A percentile compares a stretch with the other conserved stretches of the same genome.
These are phyloP conservation scores for Paecilomyces niveus DNA, from an alignment of 2,329 filamentous ascomycete genomes.

Conservation along the genomic window DNA sequence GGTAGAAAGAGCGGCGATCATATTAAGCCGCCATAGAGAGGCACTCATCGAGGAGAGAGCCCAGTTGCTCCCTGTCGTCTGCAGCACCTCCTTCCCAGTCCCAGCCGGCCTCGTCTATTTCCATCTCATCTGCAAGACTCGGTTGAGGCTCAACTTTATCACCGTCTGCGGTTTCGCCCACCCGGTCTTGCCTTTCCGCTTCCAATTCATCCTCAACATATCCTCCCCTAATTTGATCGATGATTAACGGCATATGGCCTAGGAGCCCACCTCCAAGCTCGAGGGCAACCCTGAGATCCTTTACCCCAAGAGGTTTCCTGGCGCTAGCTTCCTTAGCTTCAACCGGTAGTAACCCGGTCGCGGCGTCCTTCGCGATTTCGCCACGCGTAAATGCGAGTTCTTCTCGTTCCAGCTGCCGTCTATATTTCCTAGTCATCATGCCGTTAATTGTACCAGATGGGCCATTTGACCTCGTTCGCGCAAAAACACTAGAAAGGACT, in stretches of 20 bases:
- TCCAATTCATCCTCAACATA: conserved; percentile 73
- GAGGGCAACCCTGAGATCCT: conserved; percentile 69
- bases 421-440: conserved; percentile 75
- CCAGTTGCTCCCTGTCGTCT: conserved; percentile 30
- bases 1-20: conserved; percentile 3
- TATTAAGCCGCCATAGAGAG: conserved; percentile 33
- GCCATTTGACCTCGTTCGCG: conserved; percentile 49
- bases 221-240: conserved; percentile 60
- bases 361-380: conserved; percentile 64
- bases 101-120: conserved; percentile 30
- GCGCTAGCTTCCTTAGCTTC: conserved; percentile 71
- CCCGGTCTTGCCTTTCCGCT: conserved; percentile 28
- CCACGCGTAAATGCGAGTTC: conserved; percentile 67
- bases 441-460: conserved; percentile 59
- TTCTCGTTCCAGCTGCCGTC: conserved; percentile 65
- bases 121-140: conserved; percentile 29
- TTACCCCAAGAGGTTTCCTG: conserved; percentile 65
- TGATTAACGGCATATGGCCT: conserved; percentile 68
- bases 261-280: conserved; percentile 70
- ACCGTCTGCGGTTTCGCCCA: conserved; percentile 10
- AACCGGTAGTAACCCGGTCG: conserved; percentile 67
- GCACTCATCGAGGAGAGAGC: conserved; percentile 34
- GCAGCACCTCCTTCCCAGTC: conserved; percentile 33
- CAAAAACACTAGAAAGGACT: conserved; percentile 48
- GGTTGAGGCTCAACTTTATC: conserved; percentile 11